phyloP scores from a whole-genome alignment of 2,329 filamentous ascomycete species.

The Mollisiaceae sp. region DNA sequence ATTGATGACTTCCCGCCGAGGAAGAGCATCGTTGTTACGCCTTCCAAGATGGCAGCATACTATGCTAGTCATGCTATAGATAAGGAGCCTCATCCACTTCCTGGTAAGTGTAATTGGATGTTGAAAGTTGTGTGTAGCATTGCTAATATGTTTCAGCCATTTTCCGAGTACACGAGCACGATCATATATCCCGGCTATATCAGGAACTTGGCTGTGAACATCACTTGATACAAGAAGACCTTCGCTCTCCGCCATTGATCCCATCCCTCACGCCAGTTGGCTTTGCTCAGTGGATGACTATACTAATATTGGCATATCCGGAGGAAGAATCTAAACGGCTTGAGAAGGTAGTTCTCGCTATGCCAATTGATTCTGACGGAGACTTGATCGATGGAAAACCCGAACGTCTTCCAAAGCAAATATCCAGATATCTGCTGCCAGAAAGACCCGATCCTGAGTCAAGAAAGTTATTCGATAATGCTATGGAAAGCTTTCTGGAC shows the following conservation, averaged over 20 bases:
- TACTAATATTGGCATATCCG: slow-evolving; percentile 76
- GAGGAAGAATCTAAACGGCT: slow-evolving; percentile 76
- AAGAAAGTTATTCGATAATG: slow-evolving; percentile 64
- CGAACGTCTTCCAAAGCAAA: slow-evolving; percentile 78
- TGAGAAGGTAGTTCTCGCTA: slow-evolving; percentile 67
- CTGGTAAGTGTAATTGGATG: slow-evolving; percentile 53
- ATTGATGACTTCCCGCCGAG: slow-evolving; percentile 72
- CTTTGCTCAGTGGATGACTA: slow-evolving; percentile 73
- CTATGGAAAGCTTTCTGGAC: slow-evolving; percentile 55
- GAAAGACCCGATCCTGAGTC: slow-evolving; percentile 58
- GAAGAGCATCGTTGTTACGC: slow-evolving; percentile 73
- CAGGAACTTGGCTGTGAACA: slow-evolving; percentile 60
- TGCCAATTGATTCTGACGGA: slow-evolving; percentile 65
- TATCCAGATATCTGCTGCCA: slow-evolving; percentile 76
- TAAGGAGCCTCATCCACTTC: slow-evolving; percentile 71
- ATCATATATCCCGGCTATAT: slow-evolving; percentile 64
- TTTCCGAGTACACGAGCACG: slow-evolving; percentile 40
- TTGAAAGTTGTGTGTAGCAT: not conserved
- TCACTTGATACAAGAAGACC: slow-evolving; percentile 64
- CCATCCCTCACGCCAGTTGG: slow-evolving; percentile 71
- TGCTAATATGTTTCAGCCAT: slow-evolving; percentile 32
- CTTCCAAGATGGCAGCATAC: slow-evolving; percentile 75
- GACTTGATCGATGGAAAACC: slow-evolving; percentile 66
- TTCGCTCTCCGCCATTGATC: slow-evolving; percentile 59
- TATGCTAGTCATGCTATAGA: slow-evolving; percentile 70